Percentiles rank a stretch among this genome's conserved stretches.
Evolutionary conservation across 139 green algal genomes (phyloP).

Genomic region (Closterium sp.): DNA sequence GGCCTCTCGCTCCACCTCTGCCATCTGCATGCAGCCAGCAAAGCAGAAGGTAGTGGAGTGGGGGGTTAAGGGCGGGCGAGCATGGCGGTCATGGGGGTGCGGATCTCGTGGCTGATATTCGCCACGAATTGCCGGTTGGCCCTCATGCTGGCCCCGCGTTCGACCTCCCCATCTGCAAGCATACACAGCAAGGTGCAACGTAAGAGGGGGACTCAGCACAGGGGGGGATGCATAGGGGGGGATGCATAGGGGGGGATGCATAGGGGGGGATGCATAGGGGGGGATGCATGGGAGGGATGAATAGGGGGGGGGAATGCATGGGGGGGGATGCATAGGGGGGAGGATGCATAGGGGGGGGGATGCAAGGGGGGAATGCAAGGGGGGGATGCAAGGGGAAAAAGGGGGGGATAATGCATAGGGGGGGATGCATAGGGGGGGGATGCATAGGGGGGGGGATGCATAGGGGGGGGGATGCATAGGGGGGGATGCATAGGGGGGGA

Average conservation of each 20-base stretch:
- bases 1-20: constrained; percentile 24
- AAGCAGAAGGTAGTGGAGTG: too few relatives aligned
- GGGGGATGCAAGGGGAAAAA: not conserved
- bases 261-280: too few relatives aligned
- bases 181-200: too few relatives aligned
- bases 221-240: too few relatives aligned
- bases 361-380: not conserved
- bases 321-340: not conserved
- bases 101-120: constrained; percentile 43
- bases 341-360: not conserved
- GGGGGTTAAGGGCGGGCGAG: not conserved
- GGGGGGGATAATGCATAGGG: too few relatives aligned
- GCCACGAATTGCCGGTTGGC: constrained; percentile 42
- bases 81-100: constrained; percentile 46
- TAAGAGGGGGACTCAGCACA: too few relatives aligned
- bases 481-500: too few relatives aligned
- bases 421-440: too few relatives aligned
- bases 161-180: constrained; percentile 4
- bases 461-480: too few relatives aligned
- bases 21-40: not conserved
- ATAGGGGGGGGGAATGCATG: not conserved
- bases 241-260: too few relatives aligned
- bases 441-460: not conserved
- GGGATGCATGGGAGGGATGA: not conserved
- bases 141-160: constrained; percentile 8